phyloP scores from a whole-genome alignment of 1,139 yeast genomes.

The Suhomyces wounanorum region DNA sequence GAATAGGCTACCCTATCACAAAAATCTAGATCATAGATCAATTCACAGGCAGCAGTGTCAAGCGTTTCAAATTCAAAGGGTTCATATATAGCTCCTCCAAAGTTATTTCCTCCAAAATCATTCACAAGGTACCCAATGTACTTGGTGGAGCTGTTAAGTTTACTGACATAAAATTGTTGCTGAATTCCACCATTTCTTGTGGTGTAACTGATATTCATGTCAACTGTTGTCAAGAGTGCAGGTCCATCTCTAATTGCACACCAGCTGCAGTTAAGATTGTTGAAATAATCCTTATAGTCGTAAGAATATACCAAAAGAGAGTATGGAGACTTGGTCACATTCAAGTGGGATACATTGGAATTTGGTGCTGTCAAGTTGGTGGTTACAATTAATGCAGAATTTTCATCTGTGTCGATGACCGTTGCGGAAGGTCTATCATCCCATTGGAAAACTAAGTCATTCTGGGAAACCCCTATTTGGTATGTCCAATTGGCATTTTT shows the following conservation, averaged over 20 bases:
- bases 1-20: slow-evolving; percentile 85
- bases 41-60: slow-evolving; percentile 59
- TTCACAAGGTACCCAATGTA: slow-evolving; percentile 70
- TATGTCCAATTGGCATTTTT: slow-evolving; percentile 53
- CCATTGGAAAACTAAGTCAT: slow-evolving; percentile 69
- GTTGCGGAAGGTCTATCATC: slow-evolving; percentile 60
- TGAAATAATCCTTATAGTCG: slow-evolving; percentile 40
- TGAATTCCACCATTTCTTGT: slow-evolving; percentile 51
- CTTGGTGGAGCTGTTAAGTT: slow-evolving; percentile 59
- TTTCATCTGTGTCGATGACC: slow-evolving; percentile 73
- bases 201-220: slow-evolving; percentile 44
- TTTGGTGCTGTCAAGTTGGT: slow-evolving; percentile 49
- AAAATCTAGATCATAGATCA: slow-evolving; percentile 73
- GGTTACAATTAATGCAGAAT: slow-evolving; percentile 68
- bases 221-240: slow-evolving; percentile 28
- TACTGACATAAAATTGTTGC: slow-evolving; percentile 63
- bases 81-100: slow-evolving; percentile 69
- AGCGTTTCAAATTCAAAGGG: slow-evolving; percentile 65
- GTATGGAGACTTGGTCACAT: slow-evolving; percentile 39
- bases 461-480: slow-evolving; percentile 70
- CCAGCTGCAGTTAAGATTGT: slow-evolving; percentile 58
- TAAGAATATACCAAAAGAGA: slow-evolving; percentile 50
- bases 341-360: slow-evolving; percentile 22
- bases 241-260: slow-evolving; percentile 67
- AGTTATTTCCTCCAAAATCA: slow-evolving; percentile 41